These are phyloP conservation scores for Cladosporium velox DNA, from an alignment of 2,329 filamentous ascomycete species.

Conservation along the genomic window DNA sequence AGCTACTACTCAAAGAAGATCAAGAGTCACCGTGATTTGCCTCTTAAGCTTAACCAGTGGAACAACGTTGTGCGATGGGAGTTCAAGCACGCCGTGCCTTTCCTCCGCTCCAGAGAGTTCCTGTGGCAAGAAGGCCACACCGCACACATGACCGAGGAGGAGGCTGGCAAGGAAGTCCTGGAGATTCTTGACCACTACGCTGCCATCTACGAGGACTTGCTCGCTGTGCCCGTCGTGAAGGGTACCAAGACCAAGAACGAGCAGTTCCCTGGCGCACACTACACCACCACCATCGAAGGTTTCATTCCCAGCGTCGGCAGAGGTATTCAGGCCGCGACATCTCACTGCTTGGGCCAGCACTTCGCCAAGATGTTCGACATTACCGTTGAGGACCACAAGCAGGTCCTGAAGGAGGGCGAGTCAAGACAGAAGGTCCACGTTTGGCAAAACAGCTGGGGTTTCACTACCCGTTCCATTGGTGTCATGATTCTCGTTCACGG, in stretches of 20 bases:
- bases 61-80: conserved; percentile 96
- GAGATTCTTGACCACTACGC: conserved; percentile 94
- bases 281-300: conserved; percentile 94
- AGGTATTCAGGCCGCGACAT: conserved; percentile 94
- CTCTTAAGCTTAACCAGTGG: conserved; percentile 95
- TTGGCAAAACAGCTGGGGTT: conserved; percentile 99
- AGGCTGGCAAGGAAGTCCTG: conserved; percentile 81
- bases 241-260: conserved; percentile 96
- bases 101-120: conserved; percentile 91
- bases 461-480: conserved; percentile 94
- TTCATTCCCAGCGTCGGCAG: conserved; percentile 95
- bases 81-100: conserved; percentile 85
- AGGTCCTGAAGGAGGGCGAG: conserved; percentile 62
- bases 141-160: conserved; percentile 81
- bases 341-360: conserved; percentile 93
- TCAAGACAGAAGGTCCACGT: conserved; percentile 80
- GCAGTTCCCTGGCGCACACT: conserved; percentile 95
- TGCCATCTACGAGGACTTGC: conserved; percentile 85
- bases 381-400: conserved; percentile 85
- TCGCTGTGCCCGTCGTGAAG: conserved; percentile 92
- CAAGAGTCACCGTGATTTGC: conserved; percentile 90
- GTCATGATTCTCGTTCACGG: conserved; percentile 99
- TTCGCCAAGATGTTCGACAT: conserved; percentile 99
- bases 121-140: conserved; percentile 97
- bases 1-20: conserved; percentile 97